Percentiles rank a stretch among this genome's conserved stretches.
Evolutionary conservation across 148 eudicot genomes (phyloP).

Genomic region (Rhododendron williamsianum): DNA sequence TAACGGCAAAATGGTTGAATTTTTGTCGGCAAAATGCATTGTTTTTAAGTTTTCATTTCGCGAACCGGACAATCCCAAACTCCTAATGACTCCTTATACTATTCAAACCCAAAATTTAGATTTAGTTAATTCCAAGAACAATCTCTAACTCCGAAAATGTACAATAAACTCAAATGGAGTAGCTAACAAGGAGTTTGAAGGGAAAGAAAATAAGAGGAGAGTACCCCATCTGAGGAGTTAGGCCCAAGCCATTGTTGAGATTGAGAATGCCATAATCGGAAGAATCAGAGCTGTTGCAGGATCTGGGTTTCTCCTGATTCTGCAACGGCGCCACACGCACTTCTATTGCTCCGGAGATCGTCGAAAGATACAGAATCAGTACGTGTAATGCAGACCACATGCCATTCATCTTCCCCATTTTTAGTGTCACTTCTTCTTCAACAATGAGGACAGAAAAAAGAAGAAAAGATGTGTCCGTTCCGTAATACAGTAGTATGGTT

Average conservation of each 20-base stretch:
- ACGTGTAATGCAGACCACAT: background rate
- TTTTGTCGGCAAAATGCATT: background rate
- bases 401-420: conserved; percentile 3
- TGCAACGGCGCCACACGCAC: conserved; percentile 24
- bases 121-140: background rate
- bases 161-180: background rate
- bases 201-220: background rate
- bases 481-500: background rate
- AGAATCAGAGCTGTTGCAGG: conserved; percentile 45
- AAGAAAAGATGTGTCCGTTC: background rate
- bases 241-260: conserved; percentile 74
- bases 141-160: background rate
- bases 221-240: conserved; percentile 97
- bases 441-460: background rate
- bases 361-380: conserved; percentile 28
- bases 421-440: no score
- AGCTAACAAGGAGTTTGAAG: background rate
- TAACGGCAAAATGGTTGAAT: background rate
- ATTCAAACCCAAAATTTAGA: background rate
- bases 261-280: conserved; percentile 65
- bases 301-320: conserved; percentile 28
- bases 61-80: background rate
- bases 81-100: background rate
- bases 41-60: background rate
- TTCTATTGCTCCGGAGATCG: conserved; percentile 22